Percentiles rank a stretch among this genome's conserved stretches.
Conservation (phyloP, 1,284 basidiomycete species). For the Microbotryomycetes sp. region DNA sequence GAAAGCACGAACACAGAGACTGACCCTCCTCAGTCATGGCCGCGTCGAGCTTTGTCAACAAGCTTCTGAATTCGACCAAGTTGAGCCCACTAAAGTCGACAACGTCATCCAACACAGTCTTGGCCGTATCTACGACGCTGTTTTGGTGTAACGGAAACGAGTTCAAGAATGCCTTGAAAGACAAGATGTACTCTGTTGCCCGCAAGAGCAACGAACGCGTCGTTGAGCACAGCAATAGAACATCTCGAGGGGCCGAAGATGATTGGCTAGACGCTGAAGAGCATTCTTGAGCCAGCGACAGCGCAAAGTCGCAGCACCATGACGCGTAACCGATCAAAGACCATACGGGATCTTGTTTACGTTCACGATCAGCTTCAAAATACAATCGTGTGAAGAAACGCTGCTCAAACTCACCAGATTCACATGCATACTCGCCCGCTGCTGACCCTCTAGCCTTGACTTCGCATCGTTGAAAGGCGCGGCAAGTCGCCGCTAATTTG, state of each 20-base stretch:
- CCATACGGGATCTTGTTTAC: conserved; percentile 11
- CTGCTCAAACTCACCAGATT: not conserved
- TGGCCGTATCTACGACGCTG: conserved; percentile 6
- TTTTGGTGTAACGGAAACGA: not conserved
- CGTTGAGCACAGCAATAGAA: conserved; percentile 10
- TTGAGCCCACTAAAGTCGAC: conserved; percentile 1
- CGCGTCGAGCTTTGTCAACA: not conserved
- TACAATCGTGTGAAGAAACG: no score
- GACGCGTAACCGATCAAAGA: conserved; percentile 4
- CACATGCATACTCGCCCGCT: not conserved
- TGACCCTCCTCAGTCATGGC: not conserved
- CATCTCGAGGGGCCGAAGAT: not conserved
- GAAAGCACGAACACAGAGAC: not conserved
- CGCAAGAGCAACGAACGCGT: not conserved
- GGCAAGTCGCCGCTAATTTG: not conserved
- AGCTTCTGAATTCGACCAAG: not conserved
- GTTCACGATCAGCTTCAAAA: no score
- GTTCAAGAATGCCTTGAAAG: conserved; percentile 2
- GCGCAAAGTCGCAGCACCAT: conserved; percentile 10
- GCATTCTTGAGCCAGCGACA: not conserved
- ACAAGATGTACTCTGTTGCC: not conserved
- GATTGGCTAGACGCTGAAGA: not conserved
- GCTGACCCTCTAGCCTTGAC: not conserved
- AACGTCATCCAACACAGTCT: conserved; percentile 6
- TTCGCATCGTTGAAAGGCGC: conserved; percentile 2